phyloP scores from a whole-genome alignment of 805 yeast genomes.

The Debaryomyces prosopidis region DNA sequence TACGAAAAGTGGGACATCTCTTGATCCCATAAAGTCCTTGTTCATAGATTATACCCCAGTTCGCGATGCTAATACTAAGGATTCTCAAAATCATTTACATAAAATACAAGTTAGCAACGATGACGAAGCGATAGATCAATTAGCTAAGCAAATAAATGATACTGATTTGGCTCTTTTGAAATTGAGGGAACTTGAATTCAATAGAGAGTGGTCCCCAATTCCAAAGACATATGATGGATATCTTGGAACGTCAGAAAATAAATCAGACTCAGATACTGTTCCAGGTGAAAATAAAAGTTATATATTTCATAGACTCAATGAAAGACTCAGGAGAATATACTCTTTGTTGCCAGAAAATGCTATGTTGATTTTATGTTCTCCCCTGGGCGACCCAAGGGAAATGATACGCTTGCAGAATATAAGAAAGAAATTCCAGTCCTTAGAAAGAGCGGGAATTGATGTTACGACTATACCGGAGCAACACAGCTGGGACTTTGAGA shows the following conservation, averaged over 20 bases:
- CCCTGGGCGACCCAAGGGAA: constrained; percentile 58
- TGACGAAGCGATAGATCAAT: constrained; percentile 52
- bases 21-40: constrained; percentile 12
- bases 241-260: neutral
- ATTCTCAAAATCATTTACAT: constrained; percentile 14
- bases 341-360: constrained; percentile 57
- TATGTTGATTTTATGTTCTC: constrained; percentile 59
- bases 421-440: constrained; percentile 43
- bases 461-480: constrained; percentile 41
- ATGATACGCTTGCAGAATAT: constrained; percentile 46
- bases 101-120: constrained; percentile 54
- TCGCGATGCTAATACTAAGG: constrained; percentile 16
- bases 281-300: constrained; percentile 8
- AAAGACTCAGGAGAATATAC: constrained; percentile 50
- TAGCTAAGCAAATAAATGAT: constrained; percentile 33
- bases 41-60: constrained; percentile 25
- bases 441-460: constrained; percentile 41
- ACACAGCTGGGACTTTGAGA: constrained; percentile 52
- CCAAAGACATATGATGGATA: constrained; percentile 24
- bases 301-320: constrained; percentile 37
- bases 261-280: neutral
- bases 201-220: constrained; percentile 23
- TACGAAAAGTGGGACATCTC: neutral
- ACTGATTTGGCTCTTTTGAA: constrained; percentile 54
- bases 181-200: constrained; percentile 59